Evolutionary conservation across 352 stramenopile genomes (phyloP), one percentile per base, ranked within the genome.

Genomic region (Phytophthora pluvialis): DNA sequence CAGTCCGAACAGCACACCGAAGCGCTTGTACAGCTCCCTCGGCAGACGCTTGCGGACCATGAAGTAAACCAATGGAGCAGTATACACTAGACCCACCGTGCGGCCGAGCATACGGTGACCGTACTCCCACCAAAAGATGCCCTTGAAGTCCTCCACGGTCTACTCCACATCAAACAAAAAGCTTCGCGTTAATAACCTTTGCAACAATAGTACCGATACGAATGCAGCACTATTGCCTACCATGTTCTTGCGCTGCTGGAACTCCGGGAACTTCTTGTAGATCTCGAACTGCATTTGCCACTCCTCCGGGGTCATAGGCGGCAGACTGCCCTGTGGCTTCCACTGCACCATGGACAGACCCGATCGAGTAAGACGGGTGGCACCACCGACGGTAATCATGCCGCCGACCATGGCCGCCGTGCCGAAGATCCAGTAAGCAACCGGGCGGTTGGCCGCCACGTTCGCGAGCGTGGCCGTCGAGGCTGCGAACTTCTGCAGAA

Each of bases 211-310:
- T 15, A 38, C n/a, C 25, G 39, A 64, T 9, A 45, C 9, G 26
- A 60, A 35, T 36, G 26, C 5, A 15, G 10, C 5, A 61, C 31
- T 15, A 8, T 32, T 76, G 63, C 21, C 21, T 60, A 96, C 78
- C 83, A 94, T 95, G 65, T 85, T 84, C 64, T 95, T 87, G 53
- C 97, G 94, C 77, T 99, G 96, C 78, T 99, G 88, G 77, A 89
- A 99, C 78, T 99, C 98, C 1, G 98, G 97, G 77, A 97, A 99
- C 62, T 95, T 65, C 74, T 99, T 99, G 88, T 99, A 99, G 44
- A 97, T 89, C 28, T 97, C 92, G 63, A 99, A 99, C 80, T 99
- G 97, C 0, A 60, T 73, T 60, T 97, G 55, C 98, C 98, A 99
- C 67, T 99, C 97, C 26, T 86, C 88, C 0, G 81, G 49, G 15